Conservation (phyloP, 2,329 filamentous ascomycete genomes). For the Epichloe bromicola region DNA sequence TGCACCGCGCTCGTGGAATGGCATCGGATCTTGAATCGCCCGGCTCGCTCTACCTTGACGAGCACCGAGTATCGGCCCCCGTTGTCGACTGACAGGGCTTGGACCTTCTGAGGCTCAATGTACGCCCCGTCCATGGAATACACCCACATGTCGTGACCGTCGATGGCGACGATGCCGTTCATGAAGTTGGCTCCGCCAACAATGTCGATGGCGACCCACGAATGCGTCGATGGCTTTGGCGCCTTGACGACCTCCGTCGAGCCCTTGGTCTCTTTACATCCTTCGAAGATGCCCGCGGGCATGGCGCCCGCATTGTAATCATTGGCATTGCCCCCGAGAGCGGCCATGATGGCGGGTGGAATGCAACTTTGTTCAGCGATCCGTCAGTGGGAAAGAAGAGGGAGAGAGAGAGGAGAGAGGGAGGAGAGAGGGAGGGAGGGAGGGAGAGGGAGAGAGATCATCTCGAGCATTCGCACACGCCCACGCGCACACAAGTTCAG, state of each 20-base stretch:
- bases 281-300: constrained; percentile 29
- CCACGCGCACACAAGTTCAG: no score
- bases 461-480: no score
- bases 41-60: constrained; percentile 19
- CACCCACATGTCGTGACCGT: constrained; percentile 39
- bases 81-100: constrained; percentile 34
- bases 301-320: constrained; percentile 18
- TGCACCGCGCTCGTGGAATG: constrained; percentile 37
- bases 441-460: no score
- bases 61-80: constrained; percentile 41
- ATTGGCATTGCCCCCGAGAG: constrained; percentile 16
- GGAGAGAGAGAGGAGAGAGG: neutral
- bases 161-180: constrained; percentile 32
- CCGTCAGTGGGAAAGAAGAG: neutral
- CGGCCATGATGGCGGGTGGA: constrained; percentile 27
- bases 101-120: constrained; percentile 36
- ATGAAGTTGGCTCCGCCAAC: constrained; percentile 37
- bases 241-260: constrained; percentile 28
- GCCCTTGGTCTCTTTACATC: constrained; percentile 34
- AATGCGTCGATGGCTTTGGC: constrained; percentile 7
- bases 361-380: constrained; percentile 18
- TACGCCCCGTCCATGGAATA: constrained; percentile 42
- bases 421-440: no score
- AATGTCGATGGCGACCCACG: constrained; percentile 41
- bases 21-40: constrained; percentile 41